These are phyloP conservation scores for Colletotrichum orchidophilum DNA, from an alignment of 2,329 filamentous ascomycete species.

Conservation along the genomic window DNA sequence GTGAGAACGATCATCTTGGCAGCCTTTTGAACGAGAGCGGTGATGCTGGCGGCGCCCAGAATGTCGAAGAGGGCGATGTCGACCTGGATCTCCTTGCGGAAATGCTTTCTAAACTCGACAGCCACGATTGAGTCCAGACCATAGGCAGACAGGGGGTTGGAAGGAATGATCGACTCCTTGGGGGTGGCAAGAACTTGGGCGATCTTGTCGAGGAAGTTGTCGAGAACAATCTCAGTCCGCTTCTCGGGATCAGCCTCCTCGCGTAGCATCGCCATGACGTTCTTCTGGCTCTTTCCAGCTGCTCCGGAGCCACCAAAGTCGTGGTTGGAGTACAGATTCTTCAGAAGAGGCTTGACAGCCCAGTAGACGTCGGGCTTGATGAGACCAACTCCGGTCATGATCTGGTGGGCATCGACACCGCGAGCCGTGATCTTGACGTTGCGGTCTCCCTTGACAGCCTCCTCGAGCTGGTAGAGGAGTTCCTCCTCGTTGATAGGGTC, in stretches of 20 bases:
- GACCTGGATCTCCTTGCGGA: constrained; percentile 33
- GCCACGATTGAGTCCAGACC: constrained; percentile 24
- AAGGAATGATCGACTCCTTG: constrained; percentile 28
- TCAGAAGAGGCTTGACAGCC: constrained; percentile 37
- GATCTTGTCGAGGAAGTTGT: constrained; percentile 36
- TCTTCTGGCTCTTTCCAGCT: background rate
- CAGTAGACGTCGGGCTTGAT: constrained; percentile 38
- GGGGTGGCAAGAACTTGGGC: constrained; percentile 32
- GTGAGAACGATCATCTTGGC: constrained; percentile 35
- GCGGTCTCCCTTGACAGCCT: constrained; percentile 34
- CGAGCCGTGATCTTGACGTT: background rate
- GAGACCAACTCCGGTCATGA: constrained; percentile 38
- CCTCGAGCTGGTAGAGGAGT: constrained; percentile 38
- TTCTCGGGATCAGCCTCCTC: background rate
- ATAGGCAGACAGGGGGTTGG: constrained; percentile 35
- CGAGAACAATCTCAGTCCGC: constrained; percentile 26
- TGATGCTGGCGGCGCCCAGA: constrained; percentile 35
- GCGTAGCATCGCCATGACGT: background rate
- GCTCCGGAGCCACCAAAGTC: constrained; percentile 31
- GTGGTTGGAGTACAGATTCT: constrained; percentile 38
- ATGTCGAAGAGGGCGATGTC: constrained; percentile 39
- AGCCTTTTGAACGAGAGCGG: constrained; percentile 36
- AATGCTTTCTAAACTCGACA: constrained; percentile 38
- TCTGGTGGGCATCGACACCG: constrained; percentile 36
- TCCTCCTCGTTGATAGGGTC: constrained; percentile 36